A percentile compares a stretch with the other conserved stretches of the same genome.
phyloP scores from a whole-genome alignment of 306 rosid genomes.

The Prosopis cineraria region DNA sequence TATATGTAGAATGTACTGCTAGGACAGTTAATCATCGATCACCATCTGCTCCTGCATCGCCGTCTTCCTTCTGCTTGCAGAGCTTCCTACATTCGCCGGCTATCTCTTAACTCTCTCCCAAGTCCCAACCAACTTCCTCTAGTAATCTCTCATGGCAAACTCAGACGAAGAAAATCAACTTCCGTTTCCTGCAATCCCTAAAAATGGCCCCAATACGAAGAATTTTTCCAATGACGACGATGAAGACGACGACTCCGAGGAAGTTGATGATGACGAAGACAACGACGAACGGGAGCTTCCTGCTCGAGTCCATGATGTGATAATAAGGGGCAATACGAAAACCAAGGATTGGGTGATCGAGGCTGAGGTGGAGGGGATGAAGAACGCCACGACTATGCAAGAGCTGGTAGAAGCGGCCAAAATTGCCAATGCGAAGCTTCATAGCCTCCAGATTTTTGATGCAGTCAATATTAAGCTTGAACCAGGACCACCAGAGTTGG shows the following conservation, averaged over 20 bases:
- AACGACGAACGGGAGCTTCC: slow-evolving; percentile 41
- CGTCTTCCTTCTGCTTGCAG: background rate
- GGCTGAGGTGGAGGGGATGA: slow-evolving; percentile 67
- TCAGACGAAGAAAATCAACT: slow-evolving; percentile 39
- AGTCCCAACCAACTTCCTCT: background rate
- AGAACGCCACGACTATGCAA: slow-evolving; percentile 62
- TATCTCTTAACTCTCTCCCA: background rate
- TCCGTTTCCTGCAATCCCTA: slow-evolving; percentile 43
- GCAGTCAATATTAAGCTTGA: slow-evolving; percentile 68
- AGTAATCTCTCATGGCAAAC: slow-evolving; percentile 47
- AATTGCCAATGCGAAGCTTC: slow-evolving; percentile 68
- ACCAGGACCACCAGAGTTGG: slow-evolving; percentile 83
- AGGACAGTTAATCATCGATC: background rate
- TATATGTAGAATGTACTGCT: too few relatives aligned
- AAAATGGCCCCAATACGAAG: slow-evolving; percentile 22
- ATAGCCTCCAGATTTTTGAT: slow-evolving; percentile 70
- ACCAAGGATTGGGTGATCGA: slow-evolving; percentile 85
- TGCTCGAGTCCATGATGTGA: slow-evolving; percentile 81
- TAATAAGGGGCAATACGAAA: slow-evolving; percentile 77
- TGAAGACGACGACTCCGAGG: slow-evolving; percentile 41
- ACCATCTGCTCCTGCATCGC: background rate
- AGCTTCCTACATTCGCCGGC: slow-evolving; percentile 29
- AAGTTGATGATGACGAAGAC: slow-evolving; percentile 26
- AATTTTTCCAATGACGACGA: slow-evolving; percentile 39
- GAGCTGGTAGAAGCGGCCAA: slow-evolving; percentile 74